phyloP scores from a whole-genome alignment of 2,329 filamentous ascomycete genomes.

The Endothia cerciana region DNA sequence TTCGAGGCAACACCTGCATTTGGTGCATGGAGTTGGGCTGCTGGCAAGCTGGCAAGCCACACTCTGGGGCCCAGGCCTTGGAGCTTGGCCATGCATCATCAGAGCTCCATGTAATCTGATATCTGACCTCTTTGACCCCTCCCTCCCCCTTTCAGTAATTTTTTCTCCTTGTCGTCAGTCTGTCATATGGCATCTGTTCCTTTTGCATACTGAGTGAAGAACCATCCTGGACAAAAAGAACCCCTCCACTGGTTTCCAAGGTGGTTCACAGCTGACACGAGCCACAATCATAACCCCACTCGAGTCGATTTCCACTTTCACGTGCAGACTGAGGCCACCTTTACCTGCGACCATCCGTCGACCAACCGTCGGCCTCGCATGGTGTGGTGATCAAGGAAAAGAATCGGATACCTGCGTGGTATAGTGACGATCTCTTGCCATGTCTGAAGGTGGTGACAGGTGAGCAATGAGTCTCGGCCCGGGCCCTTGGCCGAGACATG shows the following conservation, averaged over 20 bases:
- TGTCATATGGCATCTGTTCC: background rate
- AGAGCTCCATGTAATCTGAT: background rate
- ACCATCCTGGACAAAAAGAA: background rate
- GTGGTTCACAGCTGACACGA: too few species aligned
- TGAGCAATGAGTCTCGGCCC: background rate
- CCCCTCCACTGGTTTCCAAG: background rate
- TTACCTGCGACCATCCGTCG: background rate
- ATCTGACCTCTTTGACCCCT: background rate
- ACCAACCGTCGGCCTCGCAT: background rate
- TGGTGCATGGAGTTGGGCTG: too few species aligned
- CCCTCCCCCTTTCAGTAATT: background rate
- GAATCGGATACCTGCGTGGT: background rate
- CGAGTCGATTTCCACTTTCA: constrained; percentile 17
- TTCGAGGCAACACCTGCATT: too few species aligned
- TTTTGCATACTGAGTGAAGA: background rate
- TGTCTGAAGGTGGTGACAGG: constrained; percentile 29
- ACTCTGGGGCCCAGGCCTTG: too few species aligned
- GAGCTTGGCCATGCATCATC: background rate
- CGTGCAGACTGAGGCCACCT: constrained; percentile 25
- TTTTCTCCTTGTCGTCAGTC: background rate
- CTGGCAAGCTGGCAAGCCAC: too few species aligned
- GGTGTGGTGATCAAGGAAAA: background rate
- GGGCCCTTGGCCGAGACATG: background rate
- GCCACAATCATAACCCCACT: constrained; percentile 4
- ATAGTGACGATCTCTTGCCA: constrained; percentile 5